phyloP scores from a whole-genome alignment of 73 alveolate genomes.

The Durusdinium trenchii region DNA sequence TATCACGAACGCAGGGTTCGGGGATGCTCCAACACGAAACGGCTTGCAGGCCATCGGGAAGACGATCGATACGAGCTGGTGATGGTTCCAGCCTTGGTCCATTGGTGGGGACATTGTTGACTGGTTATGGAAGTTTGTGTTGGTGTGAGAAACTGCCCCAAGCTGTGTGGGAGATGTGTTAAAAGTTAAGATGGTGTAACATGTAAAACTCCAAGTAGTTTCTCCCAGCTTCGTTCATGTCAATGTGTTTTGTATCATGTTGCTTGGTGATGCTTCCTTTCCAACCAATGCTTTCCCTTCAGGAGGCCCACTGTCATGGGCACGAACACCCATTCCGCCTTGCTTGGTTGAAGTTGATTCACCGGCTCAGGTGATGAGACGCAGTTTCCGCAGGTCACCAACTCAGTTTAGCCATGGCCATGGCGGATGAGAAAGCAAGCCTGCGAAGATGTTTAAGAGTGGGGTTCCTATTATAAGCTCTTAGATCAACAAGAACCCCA shows the following conservation, averaged over 20 bases:
- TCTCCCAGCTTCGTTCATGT: neutral
- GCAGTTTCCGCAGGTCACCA: neutral
- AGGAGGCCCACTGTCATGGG: neutral
- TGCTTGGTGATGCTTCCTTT: neutral
- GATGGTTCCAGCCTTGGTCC: neutral
- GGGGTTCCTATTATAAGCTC: neutral
- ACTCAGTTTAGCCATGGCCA: neutral
- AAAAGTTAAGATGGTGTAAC: neutral
- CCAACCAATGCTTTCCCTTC: neutral
- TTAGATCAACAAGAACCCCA: neutral
- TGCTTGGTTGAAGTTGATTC: neutral
- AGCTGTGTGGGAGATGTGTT: neutral
- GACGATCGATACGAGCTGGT: conserved; percentile 28
- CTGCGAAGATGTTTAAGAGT: neutral
- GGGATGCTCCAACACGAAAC: too few species aligned
- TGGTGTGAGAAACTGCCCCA: neutral
- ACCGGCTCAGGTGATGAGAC: neutral
- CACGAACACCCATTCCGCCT: neutral
- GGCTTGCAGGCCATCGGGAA: conserved; percentile 6
- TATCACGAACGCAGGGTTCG: too few species aligned
- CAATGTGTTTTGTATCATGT: neutral
- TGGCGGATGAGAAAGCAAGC: too few species aligned
- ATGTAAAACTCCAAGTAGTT: neutral
- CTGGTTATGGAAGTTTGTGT: neutral
- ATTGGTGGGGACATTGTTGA: neutral